Conservation (phyloP, 257 asterid species). For the Striga asiatica region DNA sequence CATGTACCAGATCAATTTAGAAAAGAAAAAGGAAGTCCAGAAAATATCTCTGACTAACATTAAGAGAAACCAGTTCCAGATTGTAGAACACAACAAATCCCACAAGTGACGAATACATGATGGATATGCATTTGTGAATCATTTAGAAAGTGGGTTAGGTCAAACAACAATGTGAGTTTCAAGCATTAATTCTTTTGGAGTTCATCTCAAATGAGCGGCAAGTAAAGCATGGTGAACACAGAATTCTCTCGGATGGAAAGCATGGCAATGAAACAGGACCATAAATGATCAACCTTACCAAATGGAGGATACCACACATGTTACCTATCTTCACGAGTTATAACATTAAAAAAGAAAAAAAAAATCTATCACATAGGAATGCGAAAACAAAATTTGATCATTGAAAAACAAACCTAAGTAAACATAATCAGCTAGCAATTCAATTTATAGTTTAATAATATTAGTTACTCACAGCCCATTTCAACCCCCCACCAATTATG, state of each 20-base stretch:
- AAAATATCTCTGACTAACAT: neutral
- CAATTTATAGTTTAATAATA: neutral
- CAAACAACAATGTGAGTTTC: neutral
- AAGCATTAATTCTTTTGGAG: neutral
- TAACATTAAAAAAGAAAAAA: neutral
- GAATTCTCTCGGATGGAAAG: neutral
- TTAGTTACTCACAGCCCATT: neutral
- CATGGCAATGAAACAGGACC: neutral
- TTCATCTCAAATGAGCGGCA: neutral
- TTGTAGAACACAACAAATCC: too few species aligned
- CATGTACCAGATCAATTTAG: too few species aligned
- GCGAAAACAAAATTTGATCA: neutral
- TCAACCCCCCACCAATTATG: too few species aligned
- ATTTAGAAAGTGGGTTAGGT: neutral
- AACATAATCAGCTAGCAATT: neutral
- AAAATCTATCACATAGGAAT: neutral
- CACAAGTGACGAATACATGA: neutral
- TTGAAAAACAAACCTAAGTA: neutral
- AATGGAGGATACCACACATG: neutral
- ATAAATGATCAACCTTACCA: neutral
- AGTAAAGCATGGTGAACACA: slow-evolving; percentile 1
- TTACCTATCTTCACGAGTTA: neutral
- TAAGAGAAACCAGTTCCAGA: too few species aligned
- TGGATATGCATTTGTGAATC: neutral
- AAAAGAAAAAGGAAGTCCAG: too few species aligned